Evolutionary conservation across 768 basidiomycete genomes (phyloP).

Genomic region (Sistotremastrum niveocremeum): DNA sequence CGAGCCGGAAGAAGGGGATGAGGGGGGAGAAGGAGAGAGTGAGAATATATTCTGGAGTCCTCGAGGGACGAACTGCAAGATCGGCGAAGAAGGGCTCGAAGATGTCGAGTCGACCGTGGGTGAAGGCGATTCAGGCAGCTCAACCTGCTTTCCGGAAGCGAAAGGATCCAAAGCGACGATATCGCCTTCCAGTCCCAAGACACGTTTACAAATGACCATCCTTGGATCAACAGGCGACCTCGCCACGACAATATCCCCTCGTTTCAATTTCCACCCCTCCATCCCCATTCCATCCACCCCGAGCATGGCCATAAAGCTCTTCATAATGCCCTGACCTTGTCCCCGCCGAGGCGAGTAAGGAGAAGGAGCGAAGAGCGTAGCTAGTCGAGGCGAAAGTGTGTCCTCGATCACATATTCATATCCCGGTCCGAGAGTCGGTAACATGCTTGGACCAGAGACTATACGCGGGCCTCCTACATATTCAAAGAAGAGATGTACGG

Average conservation of each 20-base stretch:
- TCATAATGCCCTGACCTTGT: too few species aligned
- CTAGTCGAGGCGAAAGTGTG: slow-evolving; percentile 37
- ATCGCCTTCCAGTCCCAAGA: slow-evolving; percentile 86
- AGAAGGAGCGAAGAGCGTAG: slow-evolving; percentile 4
- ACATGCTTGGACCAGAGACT: slow-evolving; percentile 66
- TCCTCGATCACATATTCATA: slow-evolving; percentile 58
- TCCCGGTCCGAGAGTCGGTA: slow-evolving; percentile 49
- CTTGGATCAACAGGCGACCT: slow-evolving; percentile 56
- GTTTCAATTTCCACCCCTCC: slow-evolving; percentile 22
- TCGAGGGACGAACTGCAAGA: too few species aligned
- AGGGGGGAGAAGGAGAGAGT: too few species aligned
- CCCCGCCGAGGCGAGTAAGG: slow-evolving; percentile 17
- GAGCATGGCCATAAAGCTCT: too few species aligned
- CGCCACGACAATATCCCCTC: slow-evolving; percentile 69
- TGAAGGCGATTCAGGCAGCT: too few species aligned
- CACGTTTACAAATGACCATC: slow-evolving; percentile 71
- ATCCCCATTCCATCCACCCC: not conserved
- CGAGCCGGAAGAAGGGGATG: not conserved
- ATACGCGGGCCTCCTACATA: slow-evolving; percentile 43
- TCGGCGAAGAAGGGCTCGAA: slow-evolving; percentile 6
- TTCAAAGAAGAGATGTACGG: slow-evolving; percentile 48
- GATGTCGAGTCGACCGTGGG: too few species aligned
- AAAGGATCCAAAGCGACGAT: slow-evolving; percentile 73
- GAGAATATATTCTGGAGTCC: too few species aligned
- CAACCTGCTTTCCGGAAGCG: too few species aligned